Conservation (phyloP, 1,284 basidiomycete genomes). For the Laetiporus sulphureus region DNA sequence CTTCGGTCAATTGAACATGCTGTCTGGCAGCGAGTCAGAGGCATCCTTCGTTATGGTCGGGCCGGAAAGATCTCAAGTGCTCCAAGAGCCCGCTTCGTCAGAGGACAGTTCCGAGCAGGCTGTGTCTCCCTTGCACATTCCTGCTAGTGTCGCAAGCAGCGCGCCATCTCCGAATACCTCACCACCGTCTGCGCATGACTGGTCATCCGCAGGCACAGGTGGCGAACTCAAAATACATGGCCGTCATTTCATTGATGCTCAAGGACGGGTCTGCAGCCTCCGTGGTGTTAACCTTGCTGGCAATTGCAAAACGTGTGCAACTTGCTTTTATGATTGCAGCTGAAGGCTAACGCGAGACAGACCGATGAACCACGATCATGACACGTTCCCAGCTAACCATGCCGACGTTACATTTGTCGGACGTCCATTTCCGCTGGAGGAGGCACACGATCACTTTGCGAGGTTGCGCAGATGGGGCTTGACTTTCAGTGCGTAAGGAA, state of each 20-base stretch:
- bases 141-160: not conserved
- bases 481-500: conserved; percentile 60
- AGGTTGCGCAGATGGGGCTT: conserved; percentile 81
- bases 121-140: not conserved
- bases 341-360: conserved; percentile 17
- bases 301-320: conserved; percentile 79
- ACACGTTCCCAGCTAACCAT: conserved; percentile 56
- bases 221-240: conserved; percentile 54
- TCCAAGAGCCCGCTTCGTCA: not conserved
- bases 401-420: conserved; percentile 71
- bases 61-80: conserved; percentile 13
- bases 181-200: conserved; percentile 62
- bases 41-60: conserved; percentile 30
- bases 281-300: conserved; percentile 82
- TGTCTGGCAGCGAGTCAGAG: conserved; percentile 23
- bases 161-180: not conserved
- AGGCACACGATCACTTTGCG: conserved; percentile 79
- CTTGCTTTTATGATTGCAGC: conserved; percentile 9
- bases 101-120: not conserved
- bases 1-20: too few species aligned
- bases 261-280: conserved; percentile 70
- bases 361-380: conserved; percentile 56
- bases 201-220: conserved; percentile 55
- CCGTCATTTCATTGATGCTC: conserved; percentile 70
- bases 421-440: conserved; percentile 77